Evolutionary conservation across 345 rosid species (phyloP).

Genomic region (Citrus mangshanensis): DNA sequence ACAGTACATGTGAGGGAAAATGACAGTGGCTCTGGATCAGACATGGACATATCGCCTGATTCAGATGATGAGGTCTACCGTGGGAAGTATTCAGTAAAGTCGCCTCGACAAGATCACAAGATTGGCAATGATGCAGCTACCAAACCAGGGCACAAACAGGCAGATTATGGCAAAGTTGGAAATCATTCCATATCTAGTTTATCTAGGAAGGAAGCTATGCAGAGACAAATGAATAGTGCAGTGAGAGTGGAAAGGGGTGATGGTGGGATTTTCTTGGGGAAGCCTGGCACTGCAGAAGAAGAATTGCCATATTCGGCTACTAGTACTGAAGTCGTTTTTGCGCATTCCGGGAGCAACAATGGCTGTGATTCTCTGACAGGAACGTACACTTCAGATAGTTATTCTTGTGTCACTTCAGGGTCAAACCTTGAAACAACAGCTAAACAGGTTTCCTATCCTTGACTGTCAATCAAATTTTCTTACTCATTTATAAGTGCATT

Average conservation of each 20-base stretch:
- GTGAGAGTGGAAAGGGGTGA: too few relatives aligned
- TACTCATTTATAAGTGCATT: neutral
- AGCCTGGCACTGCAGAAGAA: conserved; percentile 29
- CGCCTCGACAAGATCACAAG: conserved; percentile 57
- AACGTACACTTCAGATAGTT: conserved; percentile 34
- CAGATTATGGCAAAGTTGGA: conserved; percentile 7
- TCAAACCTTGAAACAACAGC: conserved; percentile 20
- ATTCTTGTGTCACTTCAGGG: conserved; percentile 37
- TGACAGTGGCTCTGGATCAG: conserved; percentile 52
- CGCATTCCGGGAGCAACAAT: conserved; percentile 34
- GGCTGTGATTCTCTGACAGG: conserved; percentile 34
- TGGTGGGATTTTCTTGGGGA: too few relatives aligned
- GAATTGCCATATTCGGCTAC: conserved; percentile 60
- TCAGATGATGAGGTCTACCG: conserved; percentile 57
- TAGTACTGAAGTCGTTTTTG: conserved; percentile 58
- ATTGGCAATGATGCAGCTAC: conserved; percentile 21
- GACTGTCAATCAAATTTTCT: neutral
- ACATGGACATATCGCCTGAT: conserved; percentile 57
- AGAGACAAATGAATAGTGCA: too few relatives aligned
- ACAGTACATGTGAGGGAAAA: conserved; percentile 29
- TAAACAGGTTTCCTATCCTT: conserved; percentile 29
- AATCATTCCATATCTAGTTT: too few relatives aligned
- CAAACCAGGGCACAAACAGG: conserved; percentile 19
- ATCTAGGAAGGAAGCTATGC: too few relatives aligned
- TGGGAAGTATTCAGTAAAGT: conserved; percentile 39